Conservation (phyloP, 495 filamentous ascomycete genomes). For the Aspergillus bridgeri region DNA sequence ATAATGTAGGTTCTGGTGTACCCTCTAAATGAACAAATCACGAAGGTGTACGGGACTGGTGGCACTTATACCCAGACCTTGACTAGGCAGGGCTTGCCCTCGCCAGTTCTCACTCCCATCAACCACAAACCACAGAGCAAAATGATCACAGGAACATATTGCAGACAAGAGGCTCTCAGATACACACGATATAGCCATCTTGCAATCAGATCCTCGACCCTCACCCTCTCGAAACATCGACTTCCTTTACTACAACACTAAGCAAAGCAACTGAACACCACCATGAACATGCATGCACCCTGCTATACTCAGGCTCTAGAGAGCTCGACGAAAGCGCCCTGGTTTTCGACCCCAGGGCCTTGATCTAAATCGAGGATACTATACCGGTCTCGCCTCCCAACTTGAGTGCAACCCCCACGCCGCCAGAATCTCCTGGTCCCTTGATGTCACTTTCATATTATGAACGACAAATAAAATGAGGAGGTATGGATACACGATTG, state of each 20-base stretch:
- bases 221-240: background rate
- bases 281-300: too few relatives aligned
- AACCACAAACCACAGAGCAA: background rate
- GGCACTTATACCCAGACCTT: background rate
- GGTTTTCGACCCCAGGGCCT: too few relatives aligned
- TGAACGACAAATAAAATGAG: background rate
- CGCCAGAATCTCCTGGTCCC: background rate
- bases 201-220: background rate
- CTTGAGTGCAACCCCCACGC: background rate
- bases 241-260: background rate
- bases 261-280: too few relatives aligned
- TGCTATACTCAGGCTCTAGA: too few relatives aligned
- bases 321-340: too few relatives aligned
- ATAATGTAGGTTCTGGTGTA: slow-evolving; percentile 19
- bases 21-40: slow-evolving; percentile 6
- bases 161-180: background rate
- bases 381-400: background rate
- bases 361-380: background rate
- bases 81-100: background rate
- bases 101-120: background rate
- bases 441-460: background rate
- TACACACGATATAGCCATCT: background rate
- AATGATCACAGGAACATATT: background rate
- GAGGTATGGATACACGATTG: background rate
- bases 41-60: slow-evolving; percentile 8